Conservation (phyloP, 305 asterid genomes). For the Fraxinus latifolia region DNA sequence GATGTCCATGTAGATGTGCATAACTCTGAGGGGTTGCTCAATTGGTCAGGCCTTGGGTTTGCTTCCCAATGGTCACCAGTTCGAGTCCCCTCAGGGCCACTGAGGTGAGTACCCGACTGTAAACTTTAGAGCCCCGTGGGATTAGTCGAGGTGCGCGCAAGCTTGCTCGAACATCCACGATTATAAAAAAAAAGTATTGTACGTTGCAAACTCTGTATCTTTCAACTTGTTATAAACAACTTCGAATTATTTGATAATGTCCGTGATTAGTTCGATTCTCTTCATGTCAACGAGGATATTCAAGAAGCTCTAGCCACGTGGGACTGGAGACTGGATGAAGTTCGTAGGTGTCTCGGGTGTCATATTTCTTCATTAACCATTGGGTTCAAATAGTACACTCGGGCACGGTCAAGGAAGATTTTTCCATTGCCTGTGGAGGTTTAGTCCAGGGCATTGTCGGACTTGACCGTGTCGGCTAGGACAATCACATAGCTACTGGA, state of each 20-base stretch:
- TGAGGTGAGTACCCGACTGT: too few species aligned
- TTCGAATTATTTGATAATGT: conserved; percentile 66
- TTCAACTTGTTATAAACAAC: conserved; percentile 46
- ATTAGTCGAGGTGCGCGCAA: too few species aligned
- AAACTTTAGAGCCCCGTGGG: too few species aligned
- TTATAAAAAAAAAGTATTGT: too few species aligned
- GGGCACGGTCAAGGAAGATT: conserved; percentile 45
- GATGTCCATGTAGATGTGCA: too few species aligned
- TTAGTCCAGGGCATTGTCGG: conserved; percentile 61
- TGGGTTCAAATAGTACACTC: conserved; percentile 59
- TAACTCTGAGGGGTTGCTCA: too few species aligned
- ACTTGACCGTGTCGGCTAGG: conserved; percentile 56
- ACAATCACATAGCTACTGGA: too few species aligned
- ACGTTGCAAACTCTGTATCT: conserved; percentile 61
- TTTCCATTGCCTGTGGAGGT: conserved; percentile 62
- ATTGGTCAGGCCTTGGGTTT: too few species aligned
- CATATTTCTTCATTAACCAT: conserved; percentile 38
- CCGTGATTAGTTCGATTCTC: conserved; percentile 51
- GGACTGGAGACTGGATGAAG: conserved; percentile 46
- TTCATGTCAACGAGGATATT: conserved; percentile 68
- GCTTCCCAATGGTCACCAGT: too few species aligned
- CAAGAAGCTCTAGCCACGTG: conserved; percentile 65
- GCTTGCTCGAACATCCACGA: too few species aligned
- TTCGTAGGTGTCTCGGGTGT: conserved; percentile 12
- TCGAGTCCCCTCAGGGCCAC: too few species aligned